phyloP scores from a whole-genome alignment of 1,284 basidiomycete genomes.

The Mycosarcoma mackinlayi region DNA sequence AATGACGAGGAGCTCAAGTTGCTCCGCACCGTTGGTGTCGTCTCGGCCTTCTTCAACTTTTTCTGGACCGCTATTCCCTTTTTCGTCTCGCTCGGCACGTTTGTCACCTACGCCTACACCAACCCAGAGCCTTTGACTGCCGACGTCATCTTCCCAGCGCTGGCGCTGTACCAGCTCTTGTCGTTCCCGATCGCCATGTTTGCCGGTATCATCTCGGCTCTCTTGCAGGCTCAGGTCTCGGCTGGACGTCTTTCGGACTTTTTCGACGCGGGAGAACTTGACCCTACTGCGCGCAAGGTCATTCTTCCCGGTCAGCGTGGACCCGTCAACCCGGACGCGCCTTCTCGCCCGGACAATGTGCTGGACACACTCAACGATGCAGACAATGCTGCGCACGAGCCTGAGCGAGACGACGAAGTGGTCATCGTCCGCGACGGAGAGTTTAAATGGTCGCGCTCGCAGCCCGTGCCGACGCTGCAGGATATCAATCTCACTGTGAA shows the following conservation, averaged over 20 bases:
- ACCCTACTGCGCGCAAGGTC: conserved; percentile 69
- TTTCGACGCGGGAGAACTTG: conserved; percentile 75
- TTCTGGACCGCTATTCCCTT: conserved; percentile 79
- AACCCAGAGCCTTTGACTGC: conserved; percentile 76
- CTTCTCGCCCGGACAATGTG: conserved; percentile 32
- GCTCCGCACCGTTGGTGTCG: conserved; percentile 79
- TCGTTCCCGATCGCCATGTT: conserved; percentile 79
- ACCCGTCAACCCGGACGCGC: conserved; percentile 21
- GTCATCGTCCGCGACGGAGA: conserved; percentile 61
- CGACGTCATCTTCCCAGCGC: conserved; percentile 70
- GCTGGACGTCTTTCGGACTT: conserved; percentile 68
- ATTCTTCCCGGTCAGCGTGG: conserved; percentile 34
- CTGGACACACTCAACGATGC: conserved; percentile 26
- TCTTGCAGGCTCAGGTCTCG: conserved; percentile 64
- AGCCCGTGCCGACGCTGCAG: conserved; percentile 52
- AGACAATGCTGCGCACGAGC: conserved; percentile 18
- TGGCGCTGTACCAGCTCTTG: conserved; percentile 71
- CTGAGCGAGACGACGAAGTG: conserved; percentile 27
- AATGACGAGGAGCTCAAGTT: conserved; percentile 78
- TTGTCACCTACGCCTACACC: conserved; percentile 81
- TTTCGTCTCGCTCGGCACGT: conserved; percentile 84
- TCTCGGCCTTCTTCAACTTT: conserved; percentile 78
- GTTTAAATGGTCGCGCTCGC: conserved; percentile 75
- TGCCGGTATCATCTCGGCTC: conserved; percentile 63
- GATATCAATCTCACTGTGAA: conserved; percentile 55